Evolutionary conservation across 257 asterid species (phyloP), one percentile per base, ranked within the genome.

Genomic region (Oldenlandia corymbosa): DNA sequence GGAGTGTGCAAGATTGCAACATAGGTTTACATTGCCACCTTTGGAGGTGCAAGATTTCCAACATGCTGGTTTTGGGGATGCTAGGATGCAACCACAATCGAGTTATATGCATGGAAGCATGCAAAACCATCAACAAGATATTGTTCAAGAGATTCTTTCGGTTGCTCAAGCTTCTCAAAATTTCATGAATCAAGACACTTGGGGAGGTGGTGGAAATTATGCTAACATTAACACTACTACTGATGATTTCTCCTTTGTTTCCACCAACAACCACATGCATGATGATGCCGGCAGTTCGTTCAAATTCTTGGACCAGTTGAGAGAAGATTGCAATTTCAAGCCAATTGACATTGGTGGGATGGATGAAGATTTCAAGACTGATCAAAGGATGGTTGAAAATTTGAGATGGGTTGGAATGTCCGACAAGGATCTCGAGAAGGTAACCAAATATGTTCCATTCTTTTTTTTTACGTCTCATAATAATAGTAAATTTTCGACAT

Each of bases 1-100:
- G 73, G 95, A 93, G 66, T 90, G 97, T 75, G 96, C 97, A 30
- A 80, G 97, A 76, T 60, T 93, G 74, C 95, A 93, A 37, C 86
- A 90, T 66, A 74, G 94, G 62, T 86, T 84, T 48, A 47, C 88
- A 6, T 60, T 87, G 62, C 96, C 97, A 4, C 95, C 85, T 18
- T 66, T 90, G 63, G 95, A 90, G 73, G 87, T 84, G 54, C 94
- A 81, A 36, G 94, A 85, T 49, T 83, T 76, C 20, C 70, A 86
- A 0, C 87, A 72, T 58, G 65, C 59, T n/a, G 71, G 71, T 59
- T 79, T 81, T 41, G 55, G 58, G 23, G 78, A 84, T 65, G 71
- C 79, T 2, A 73, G 70, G 65, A 67, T 71, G 71, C 68, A 67
- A 72, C 54, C 71, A 4, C 72, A 64, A 53, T 66, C 83, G 7